These are phyloP conservation scores for Podila verticillata DNA, from an alignment of 192 early-diverging fungal genomes.

Conservation along the genomic window DNA sequence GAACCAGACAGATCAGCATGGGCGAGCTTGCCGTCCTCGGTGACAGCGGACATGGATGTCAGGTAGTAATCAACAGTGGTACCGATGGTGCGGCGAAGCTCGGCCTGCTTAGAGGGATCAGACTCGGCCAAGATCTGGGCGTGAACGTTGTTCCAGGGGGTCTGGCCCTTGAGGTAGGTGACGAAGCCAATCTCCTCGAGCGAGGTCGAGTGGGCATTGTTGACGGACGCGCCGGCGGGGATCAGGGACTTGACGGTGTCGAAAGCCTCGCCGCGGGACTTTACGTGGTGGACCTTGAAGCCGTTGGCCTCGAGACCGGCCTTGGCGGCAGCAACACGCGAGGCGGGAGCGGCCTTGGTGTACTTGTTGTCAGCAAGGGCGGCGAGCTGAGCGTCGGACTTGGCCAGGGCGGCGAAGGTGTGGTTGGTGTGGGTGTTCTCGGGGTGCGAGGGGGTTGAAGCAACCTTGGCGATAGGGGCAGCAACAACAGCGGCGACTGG, in stretches of 20 bases:
- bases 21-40: conserved; percentile 49
- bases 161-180: conserved; percentile 50
- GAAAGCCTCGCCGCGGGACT: conserved; percentile 43
- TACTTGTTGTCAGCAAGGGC: conserved; percentile 34
- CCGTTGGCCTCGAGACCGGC: conserved; percentile 48
- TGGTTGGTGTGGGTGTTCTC: conserved; percentile 46
- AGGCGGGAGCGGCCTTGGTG: conserved; percentile 24
- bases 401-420: conserved; percentile 39
- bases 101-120: conserved; percentile 39
- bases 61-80: conserved; percentile 53
- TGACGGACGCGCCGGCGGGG: conserved; percentile 51
- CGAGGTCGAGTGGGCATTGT: conserved; percentile 53
- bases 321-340: conserved; percentile 29
- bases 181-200: conserved; percentile 58
- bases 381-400: conserved; percentile 43
- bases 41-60: conserved; percentile 48
- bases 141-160: conserved; percentile 49
- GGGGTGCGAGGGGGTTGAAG: conserved; percentile 17
- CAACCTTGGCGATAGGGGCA: not conserved
- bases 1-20: conserved; percentile 51
- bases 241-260: conserved; percentile 50
- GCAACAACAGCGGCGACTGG: conserved; percentile 2
- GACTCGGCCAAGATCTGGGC: conserved; percentile 46
- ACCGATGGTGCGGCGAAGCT: conserved; percentile 49
- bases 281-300: conserved; percentile 45